Conservation (phyloP, 2,329 filamentous ascomycete species). For the Alternaria triticina region DNA sequence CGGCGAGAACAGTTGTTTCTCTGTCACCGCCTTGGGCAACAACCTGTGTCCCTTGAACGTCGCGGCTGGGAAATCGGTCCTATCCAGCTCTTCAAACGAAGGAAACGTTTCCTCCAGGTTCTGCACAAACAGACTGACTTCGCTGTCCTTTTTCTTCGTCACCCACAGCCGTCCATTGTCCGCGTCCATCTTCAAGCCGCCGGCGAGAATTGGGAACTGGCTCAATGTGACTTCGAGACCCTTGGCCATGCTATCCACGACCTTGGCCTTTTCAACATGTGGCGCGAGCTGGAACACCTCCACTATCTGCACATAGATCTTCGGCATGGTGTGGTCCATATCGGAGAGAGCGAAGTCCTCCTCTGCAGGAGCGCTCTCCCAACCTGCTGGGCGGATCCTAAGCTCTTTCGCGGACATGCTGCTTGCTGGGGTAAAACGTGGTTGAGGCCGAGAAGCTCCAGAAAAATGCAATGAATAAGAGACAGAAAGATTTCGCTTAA, state of each 20-base stretch:
- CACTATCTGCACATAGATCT: conserved; percentile 23
- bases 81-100: conserved; percentile 19
- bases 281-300: conserved; percentile 20
- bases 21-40: not conserved
- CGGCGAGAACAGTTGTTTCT: not conserved
- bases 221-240: conserved; percentile 21
- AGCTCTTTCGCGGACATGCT: not conserved
- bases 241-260: conserved; percentile 14
- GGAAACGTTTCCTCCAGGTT: conserved; percentile 16
- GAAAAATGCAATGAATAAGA: not conserved
- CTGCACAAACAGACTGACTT: conserved; percentile 19
- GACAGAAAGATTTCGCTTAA: not conserved
- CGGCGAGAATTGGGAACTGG: conserved; percentile 22
- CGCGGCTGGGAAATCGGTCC: conserved; percentile 14
- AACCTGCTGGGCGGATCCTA: not conserved
- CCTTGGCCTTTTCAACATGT: conserved; percentile 6
- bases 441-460: not conserved
- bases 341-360: not conserved
- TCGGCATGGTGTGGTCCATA: conserved; percentile 21
- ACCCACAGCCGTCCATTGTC: conserved; percentile 22
- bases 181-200: conserved; percentile 16
- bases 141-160: conserved; percentile 14
- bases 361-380: not conserved
- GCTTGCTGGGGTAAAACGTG: not conserved
- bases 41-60: not conserved